Evolutionary conservation across 768 basidiomycete species (phyloP), one percentile per base, ranked within the genome.

Genomic region (Naematelia aurantialba): DNA sequence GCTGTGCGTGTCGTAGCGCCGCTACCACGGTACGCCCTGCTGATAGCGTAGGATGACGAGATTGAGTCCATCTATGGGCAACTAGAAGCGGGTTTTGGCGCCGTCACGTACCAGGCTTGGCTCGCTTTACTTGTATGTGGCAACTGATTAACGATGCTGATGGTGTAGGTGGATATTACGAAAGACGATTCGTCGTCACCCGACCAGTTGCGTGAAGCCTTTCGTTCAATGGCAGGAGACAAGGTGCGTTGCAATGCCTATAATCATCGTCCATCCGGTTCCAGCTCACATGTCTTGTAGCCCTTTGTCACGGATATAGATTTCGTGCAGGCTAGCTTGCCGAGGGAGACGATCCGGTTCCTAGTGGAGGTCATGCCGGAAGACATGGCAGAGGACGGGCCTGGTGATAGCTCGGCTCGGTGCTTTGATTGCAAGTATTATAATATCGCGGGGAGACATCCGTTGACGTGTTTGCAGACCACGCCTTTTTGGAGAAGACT

Each of bases 291-390:
- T 14, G 13, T 8, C 31, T 1, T 19, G 2, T 45, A 96, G 91
- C 86, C 88, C 14, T 92, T 87, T 66, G 87, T 99, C 30, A 94
- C 93, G 5, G 94, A 98, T 77, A 79, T 96, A 30, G 94, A 99
- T 73, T 82, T 99, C 70, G 84, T 86, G 51, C 79, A 92, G 54
- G 90, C 91, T 22, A 84, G 87, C 59, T 81, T 99, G 17, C 88
- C 94, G 2, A 52, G 81, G 5, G 79, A 82, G 56, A 83, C 88
- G 0, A 85, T 93, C 54, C 85, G 87, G 13, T 97, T 92, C 76
- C 80, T 98, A 62, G 83, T 84, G 30, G 84, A 89, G 70, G 86
- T 84, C 48, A 88, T 98, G 84, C 91, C 93, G 0, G 79, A 75
- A 17, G 24, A 55, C 2, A 66, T 55, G 25, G 59, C 61, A 26